Evolutionary conservation across 768 basidiomycete genomes (phyloP).

Genomic region (Sarcodon aspratus): DNA sequence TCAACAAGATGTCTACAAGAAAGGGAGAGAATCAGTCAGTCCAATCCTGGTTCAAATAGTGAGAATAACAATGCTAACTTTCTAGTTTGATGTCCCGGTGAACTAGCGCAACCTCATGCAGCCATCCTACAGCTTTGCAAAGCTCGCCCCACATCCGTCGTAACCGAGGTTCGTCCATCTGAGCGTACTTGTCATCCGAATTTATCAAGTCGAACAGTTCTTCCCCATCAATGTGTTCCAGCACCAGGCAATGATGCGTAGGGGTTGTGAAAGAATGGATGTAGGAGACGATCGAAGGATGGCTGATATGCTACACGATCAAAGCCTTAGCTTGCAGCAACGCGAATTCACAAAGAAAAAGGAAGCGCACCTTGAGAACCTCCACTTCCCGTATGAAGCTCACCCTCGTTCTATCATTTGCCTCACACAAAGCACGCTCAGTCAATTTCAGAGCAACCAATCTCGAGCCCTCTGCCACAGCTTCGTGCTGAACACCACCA

Average conservation of each 20-base stretch:
- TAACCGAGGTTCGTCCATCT: conserved; percentile 35
- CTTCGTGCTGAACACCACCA: conserved; percentile 24
- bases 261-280: conserved; percentile 61
- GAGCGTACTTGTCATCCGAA: conserved; percentile 27
- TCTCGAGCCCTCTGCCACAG: conserved; percentile 28
- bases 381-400: conserved; percentile 78
- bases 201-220: conserved; percentile 74
- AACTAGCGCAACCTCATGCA: conserved; percentile 77
- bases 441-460: conserved; percentile 48
- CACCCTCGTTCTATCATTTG: conserved; percentile 63
- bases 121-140: conserved; percentile 71
- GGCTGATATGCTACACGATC: conserved; percentile 53
- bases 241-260: conserved; percentile 65
- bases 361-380: conserved; percentile 54
- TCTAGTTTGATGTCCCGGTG: conserved; percentile 90
- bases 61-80: conserved; percentile 28
- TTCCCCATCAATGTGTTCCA: conserved; percentile 69
- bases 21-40: conserved; percentile 1
- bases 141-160: conserved; percentile 69
- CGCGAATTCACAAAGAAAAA: not conserved
- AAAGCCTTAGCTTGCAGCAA: conserved; percentile 3
- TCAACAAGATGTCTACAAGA: conserved; percentile 62
- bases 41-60: not conserved
- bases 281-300: conserved; percentile 69
- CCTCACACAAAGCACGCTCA: conserved; percentile 28